Percentiles rank a stretch among this genome's conserved stretches.
phyloP scores from a whole-genome alignment of 1,139 yeast species.

The Blastobotrys buckinghamii region DNA sequence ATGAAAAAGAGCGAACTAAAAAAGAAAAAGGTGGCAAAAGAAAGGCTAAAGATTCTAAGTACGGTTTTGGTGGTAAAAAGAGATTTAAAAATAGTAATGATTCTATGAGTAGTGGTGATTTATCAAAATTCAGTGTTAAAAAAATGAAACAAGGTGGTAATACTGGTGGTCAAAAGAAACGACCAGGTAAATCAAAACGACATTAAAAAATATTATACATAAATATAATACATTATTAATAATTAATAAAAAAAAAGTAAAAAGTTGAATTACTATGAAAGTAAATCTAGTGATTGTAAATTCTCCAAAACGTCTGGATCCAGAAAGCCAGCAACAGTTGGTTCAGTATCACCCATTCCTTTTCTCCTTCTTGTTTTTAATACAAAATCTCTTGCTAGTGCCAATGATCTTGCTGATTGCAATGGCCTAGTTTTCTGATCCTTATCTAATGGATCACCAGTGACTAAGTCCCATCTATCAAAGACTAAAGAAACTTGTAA shows the following conservation, averaged over 20 bases:
- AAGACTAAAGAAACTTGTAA: slow-evolving; percentile 66
- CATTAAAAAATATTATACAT: not conserved
- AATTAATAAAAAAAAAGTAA: not conserved
- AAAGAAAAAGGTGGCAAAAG: slow-evolving; percentile 49
- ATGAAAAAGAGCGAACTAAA: slow-evolving; percentile 30
- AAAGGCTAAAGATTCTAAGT: slow-evolving; percentile 62
- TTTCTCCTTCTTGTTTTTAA: slow-evolving; percentile 84
- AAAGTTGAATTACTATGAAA: slow-evolving; percentile 23
- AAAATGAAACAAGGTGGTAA: slow-evolving; percentile 39
- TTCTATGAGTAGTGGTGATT: slow-evolving; percentile 65
- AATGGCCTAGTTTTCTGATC: slow-evolving; percentile 59
- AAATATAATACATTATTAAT: not conserved
- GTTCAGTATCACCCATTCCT: slow-evolving; percentile 62
- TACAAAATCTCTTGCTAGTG: slow-evolving; percentile 82
- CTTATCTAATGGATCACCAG: slow-evolving; percentile 85
- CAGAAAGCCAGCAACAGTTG: slow-evolving; percentile 63
- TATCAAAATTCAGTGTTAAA: slow-evolving; percentile 54
- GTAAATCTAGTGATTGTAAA: slow-evolving; percentile 45
- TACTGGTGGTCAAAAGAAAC: slow-evolving; percentile 21
- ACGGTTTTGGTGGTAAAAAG: slow-evolving; percentile 72
- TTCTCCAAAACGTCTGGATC: slow-evolving; percentile 53
- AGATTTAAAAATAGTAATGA: slow-evolving; percentile 68
- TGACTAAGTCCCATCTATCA: slow-evolving; percentile 69
- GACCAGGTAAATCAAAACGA: slow-evolving; percentile 78
- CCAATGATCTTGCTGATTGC: slow-evolving; percentile 63